Evolutionary conservation across 768 basidiomycete species (phyloP).

Genomic region (Russula abietina): DNA sequence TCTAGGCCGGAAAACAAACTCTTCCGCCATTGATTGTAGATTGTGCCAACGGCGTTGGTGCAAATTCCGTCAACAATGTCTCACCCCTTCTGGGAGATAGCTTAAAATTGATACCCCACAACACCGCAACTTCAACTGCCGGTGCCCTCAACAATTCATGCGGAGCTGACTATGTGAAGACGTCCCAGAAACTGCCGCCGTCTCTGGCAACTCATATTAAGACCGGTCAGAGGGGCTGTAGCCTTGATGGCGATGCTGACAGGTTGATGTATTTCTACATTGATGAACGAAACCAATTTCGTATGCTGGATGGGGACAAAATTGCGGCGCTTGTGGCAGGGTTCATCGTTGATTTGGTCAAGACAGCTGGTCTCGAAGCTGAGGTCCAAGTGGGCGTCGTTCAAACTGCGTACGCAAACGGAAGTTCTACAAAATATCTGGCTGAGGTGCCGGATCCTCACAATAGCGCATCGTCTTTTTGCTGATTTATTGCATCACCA

Average conservation of each 20-base stretch:
- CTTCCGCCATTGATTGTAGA: slow-evolving; percentile 71
- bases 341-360: slow-evolving; percentile 87
- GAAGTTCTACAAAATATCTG: slow-evolving; percentile 91
- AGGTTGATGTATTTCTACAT: slow-evolving; percentile 93
- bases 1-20: slow-evolving; percentile 53
- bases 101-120: slow-evolving; percentile 62
- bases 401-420: slow-evolving; percentile 98
- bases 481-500: slow-evolving; percentile 30
- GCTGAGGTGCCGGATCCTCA: slow-evolving; percentile 48
- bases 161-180: slow-evolving; percentile 97
- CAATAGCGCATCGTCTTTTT: neutral
- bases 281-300: slow-evolving; percentile 71
- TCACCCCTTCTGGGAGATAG: slow-evolving; percentile 50
- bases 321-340: slow-evolving; percentile 90
- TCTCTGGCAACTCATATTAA: slow-evolving; percentile 57
- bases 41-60: slow-evolving; percentile 98
- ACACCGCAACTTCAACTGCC: slow-evolving; percentile 54
- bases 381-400: slow-evolving; percentile 87
- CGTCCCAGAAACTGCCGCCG: slow-evolving; percentile 79
- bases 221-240: slow-evolving; percentile 79
- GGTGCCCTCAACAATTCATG: slow-evolving; percentile 81
- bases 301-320: slow-evolving; percentile 96
- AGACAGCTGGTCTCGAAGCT: slow-evolving; percentile 72
- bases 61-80: slow-evolving; percentile 60
- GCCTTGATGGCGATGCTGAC: slow-evolving; percentile 96